These are phyloP conservation scores for Quercus tomentella DNA, from an alignment of 331 rosid genomes.

Conservation along the genomic window DNA sequence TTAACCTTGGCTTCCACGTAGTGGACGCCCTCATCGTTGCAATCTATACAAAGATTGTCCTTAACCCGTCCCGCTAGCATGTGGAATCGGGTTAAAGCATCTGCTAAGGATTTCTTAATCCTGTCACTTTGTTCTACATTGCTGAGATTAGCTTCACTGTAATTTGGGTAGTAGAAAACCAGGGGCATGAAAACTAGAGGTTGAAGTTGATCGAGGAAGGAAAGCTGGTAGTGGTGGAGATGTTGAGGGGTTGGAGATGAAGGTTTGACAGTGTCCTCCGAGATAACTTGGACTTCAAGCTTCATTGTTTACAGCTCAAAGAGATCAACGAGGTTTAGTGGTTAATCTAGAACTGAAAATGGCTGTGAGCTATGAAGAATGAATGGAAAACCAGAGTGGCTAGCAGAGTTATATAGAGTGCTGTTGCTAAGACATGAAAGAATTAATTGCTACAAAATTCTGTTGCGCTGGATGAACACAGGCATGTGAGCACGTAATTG, in stretches of 20 bases:
- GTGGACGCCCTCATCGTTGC: slow-evolving; percentile 13
- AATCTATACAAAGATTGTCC: not conserved
- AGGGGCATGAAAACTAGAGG: slow-evolving; percentile 37
- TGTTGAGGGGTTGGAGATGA: slow-evolving; percentile 28
- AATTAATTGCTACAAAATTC: no score
- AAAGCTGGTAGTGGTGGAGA: slow-evolving; percentile 23
- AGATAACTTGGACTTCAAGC: slow-evolving; percentile 16
- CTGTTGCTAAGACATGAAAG: no score
- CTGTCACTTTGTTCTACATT: not conserved
- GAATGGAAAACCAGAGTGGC: not conserved
- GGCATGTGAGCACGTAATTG: no score
- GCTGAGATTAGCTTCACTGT: not conserved
- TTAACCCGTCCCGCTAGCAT: slow-evolving; percentile 7
- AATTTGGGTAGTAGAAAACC: slow-evolving; percentile 28
- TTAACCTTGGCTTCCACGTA: slow-evolving; percentile 3
- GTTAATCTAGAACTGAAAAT: no score
- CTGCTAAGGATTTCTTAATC: slow-evolving; percentile 23
- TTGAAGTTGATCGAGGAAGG: slow-evolving; percentile 31
- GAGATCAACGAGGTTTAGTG: no score
- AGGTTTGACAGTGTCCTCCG: slow-evolving; percentile 28
- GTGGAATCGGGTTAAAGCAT: slow-evolving; percentile 21
- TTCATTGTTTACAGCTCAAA: slow-evolving; percentile 6
- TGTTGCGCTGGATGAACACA: no score
- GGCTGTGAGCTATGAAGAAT: not conserved
- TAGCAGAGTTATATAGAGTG: not conserved